Evolutionary conservation across 345 rosid species (phyloP).

Genomic region (Lepidium africanum): DNA sequence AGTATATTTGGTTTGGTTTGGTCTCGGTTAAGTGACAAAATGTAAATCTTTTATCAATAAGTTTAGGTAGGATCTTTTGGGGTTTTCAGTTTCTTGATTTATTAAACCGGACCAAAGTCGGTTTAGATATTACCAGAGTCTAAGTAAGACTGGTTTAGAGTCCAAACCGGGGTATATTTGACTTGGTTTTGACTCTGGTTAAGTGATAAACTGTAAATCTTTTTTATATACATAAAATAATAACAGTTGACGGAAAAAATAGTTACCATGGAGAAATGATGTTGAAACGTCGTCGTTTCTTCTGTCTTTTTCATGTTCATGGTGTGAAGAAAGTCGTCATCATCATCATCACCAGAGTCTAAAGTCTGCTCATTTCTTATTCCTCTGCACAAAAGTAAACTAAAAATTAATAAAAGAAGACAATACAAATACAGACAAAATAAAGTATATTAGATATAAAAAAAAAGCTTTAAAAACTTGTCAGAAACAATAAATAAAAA

Average conservation of each 20-base stretch:
- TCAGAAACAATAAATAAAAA: slow-evolving; percentile 8
- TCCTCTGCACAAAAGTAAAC: slow-evolving; percentile 19
- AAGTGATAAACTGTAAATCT: no score
- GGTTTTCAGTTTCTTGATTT: no score
- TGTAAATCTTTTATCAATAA: no score
- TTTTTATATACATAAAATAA: not conserved
- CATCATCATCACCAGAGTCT: slow-evolving; percentile 26
- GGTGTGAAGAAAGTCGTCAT: slow-evolving; percentile 33
- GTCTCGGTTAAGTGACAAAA: no score
- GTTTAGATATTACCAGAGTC: not conserved
- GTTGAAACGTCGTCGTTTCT: slow-evolving; percentile 26
- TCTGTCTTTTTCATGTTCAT: slow-evolving; percentile 28
- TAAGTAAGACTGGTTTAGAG: not conserved
- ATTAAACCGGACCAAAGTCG: not conserved
- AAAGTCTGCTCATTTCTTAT: slow-evolving; percentile 21
- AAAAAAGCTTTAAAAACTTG: slow-evolving; percentile 7
- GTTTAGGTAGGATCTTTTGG: no score
- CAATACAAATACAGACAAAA: slow-evolving; percentile 21
- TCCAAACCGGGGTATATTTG: not conserved
- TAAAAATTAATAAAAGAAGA: not conserved
- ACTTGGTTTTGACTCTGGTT: not conserved
- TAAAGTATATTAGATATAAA: not conserved
- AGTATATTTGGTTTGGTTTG: not conserved
- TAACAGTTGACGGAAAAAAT: not conserved
- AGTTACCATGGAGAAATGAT: slow-evolving; percentile 38